Base-by-base conservation (phyloP, 805 yeast genomes). In the Candida sithepensis region DNA sequence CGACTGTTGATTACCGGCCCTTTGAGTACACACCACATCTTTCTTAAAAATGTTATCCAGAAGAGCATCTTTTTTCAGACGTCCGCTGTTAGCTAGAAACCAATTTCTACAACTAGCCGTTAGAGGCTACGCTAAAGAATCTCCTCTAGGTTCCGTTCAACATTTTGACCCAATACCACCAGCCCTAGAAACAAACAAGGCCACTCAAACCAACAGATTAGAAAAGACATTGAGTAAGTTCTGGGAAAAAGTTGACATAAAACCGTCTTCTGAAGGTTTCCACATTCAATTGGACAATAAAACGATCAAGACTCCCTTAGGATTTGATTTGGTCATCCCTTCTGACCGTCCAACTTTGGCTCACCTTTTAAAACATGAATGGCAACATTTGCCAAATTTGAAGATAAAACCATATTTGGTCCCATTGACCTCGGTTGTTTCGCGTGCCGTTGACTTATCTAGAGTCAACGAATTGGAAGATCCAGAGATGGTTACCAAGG, bases 351-450 rank as follows among this genome's bases (percentile, higher is more conserved):
- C 70, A 49, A 68, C 79, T 9, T 70, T 94, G 53, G 97, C 97
- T 0, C 73, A 82, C 52, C 66, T 92, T 57, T 71, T 94, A 33
- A 82, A 82, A 36, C 88, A 88, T 59, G 99, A 94, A 68, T 94
- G 99, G 99, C 75, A 80, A 47, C 77, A 78, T 37, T 69, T 94
- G 47, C 78, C 92, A 2, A 75, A 75, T 48, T 73, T 84, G 51
- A 71, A 78, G 41, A 79, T 91, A 58, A 86, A 85, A 64, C 84
- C 90, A 16, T 88, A 85, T 60, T 71, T 86, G 34, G 74, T 94
- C 39, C 98, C 98, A 0, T 68, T 94, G 50, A 94, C 99, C 0
- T 88, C 97, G 0, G 68, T 94, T 45, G 83, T 86, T 4, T 82
- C 97, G 1, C 75, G 99, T 53, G 88, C 96, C 14, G 80, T 94